A percentile compares a stretch with the other conserved stretches of the same genome.
Conservation (phyloP, 192 early-diverging fungal species). For the Rhizoclosmatium sp. region DNA sequence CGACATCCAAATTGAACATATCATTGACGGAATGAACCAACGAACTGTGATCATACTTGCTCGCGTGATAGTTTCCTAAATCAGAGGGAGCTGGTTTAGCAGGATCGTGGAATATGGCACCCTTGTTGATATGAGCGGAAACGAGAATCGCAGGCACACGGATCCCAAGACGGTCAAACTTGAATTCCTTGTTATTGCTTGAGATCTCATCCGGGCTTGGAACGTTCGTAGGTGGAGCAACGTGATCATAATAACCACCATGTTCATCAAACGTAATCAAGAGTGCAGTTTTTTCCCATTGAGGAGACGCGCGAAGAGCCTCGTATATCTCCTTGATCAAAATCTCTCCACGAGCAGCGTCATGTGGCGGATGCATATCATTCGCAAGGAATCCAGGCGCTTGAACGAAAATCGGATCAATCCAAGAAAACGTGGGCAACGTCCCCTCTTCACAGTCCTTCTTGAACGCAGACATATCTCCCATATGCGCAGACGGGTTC, state of each 20-base stretch:
- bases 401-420: constrained; percentile 40
- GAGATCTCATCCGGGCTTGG: constrained; percentile 53
- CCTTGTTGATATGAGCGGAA: constrained; percentile 53
- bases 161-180: constrained; percentile 59
- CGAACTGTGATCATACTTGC: constrained; percentile 59
- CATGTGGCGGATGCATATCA: constrained; percentile 44
- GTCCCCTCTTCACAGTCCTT: constrained; percentile 38
- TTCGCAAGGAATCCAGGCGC: constrained; percentile 26
- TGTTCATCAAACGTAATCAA: constrained; percentile 64
- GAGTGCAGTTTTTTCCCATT: constrained; percentile 58
- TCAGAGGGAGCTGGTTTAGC: constrained; percentile 32
- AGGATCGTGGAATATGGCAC: constrained; percentile 35
- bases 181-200: constrained; percentile 35
- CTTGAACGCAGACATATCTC: constrained; percentile 27
- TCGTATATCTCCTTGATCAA: constrained; percentile 57
- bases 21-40: constrained; percentile 56
- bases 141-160: constrained; percentile 61
- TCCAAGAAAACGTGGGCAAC: constrained; percentile 44
- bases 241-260: constrained; percentile 61
- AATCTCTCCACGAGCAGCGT: constrained; percentile 37
- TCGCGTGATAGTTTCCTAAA: constrained; percentile 9
- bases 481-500: constrained; percentile 9
- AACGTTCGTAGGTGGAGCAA: constrained; percentile 53
- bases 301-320: constrained; percentile 51
- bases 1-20: constrained; percentile 12